Base-by-base conservation (phyloP, 2,329 filamentous ascomycete species). In the Phyllosticta capitalensis region DNA sequence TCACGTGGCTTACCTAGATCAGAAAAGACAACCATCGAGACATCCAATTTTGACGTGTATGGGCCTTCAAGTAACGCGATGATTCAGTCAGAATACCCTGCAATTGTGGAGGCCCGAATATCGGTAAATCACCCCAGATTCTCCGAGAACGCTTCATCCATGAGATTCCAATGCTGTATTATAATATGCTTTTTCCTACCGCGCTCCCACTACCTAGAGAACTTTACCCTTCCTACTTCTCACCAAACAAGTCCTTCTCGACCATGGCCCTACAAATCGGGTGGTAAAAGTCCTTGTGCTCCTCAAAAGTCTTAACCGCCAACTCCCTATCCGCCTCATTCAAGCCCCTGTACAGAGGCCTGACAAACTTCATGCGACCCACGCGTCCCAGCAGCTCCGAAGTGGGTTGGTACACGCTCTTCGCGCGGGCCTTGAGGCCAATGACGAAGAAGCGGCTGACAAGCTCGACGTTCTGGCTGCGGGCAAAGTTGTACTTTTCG, bases 301-400 rank as follows among this genome's bases (percentile, higher is more conserved):
- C 88, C 75, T 88, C 83, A 74, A 96, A 96, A 0, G 92, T 95
- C 71, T 84, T 78, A 57, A 92, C 74, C 0, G 94, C 92, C 67
- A 95, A 74, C 24, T 84, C 77, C 53, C 83, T 79, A 74, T 96
- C 87, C 48, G 89, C 83, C 71, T 85, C 84, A 68, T 87, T 86
- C 65, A 99, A 76, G 55, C 83, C 81, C 62, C 87, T 82, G 76
- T 87, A 96, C 68, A 97, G 75, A 21, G 92, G 90, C 54, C 92
- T 81, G 61, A 97, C 92, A 73, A 92, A 97, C 81, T 97, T 97
- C 94, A 99, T 97, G 60, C 94, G 80, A 12, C 94, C 94, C 22
- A 96, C 91, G 56, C 81, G 80, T 30, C 89, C 89, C 48, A 97
- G 78, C 59, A 96, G 78, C 61, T 89, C 83, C 1, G 87, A 85